Conservation (phyloP, 73 alveolate genomes). For the Halteria grandinella region DNA sequence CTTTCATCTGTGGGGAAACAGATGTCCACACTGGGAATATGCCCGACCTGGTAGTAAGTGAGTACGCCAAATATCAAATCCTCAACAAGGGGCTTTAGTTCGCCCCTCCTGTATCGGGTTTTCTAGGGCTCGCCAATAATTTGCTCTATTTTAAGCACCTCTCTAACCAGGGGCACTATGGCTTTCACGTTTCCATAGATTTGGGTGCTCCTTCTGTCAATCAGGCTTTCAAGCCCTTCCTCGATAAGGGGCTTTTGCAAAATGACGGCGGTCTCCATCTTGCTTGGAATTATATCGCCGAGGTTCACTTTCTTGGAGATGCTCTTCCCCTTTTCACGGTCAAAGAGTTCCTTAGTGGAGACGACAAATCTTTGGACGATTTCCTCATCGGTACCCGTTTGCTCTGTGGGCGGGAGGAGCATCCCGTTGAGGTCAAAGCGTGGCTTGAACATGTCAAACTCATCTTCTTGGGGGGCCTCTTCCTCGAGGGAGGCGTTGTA, state of each 20-base stretch:
- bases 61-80: slow-evolving; percentile 29
- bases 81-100: neutral
- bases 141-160: slow-evolving; percentile 15
- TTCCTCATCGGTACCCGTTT: too few relatives aligned
- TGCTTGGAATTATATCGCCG: neutral
- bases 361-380: neutral
- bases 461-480: too few relatives aligned
- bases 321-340: slow-evolving; percentile 32
- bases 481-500: too few relatives aligned
- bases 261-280: slow-evolving; percentile 12
- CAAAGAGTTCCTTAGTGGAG: neutral
- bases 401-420: too few relatives aligned
- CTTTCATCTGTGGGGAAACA: slow-evolving; percentile 31
- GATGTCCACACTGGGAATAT: slow-evolving; percentile 27
- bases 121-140: neutral
- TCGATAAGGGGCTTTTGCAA: neutral
- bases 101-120: slow-evolving; percentile 13
- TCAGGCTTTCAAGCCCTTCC: neutral
- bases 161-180: slow-evolving; percentile 29
- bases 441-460: too few relatives aligned
- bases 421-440: too few relatives aligned
- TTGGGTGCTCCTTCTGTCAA: neutral
- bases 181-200: slow-evolving; percentile 47
- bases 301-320: slow-evolving; percentile 14
- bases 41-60: slow-evolving; percentile 19